Evolutionary conservation across 2,329 filamentous ascomycete species (phyloP).

Genomic region (Gnomoniopsis smithogilvyi): DNA sequence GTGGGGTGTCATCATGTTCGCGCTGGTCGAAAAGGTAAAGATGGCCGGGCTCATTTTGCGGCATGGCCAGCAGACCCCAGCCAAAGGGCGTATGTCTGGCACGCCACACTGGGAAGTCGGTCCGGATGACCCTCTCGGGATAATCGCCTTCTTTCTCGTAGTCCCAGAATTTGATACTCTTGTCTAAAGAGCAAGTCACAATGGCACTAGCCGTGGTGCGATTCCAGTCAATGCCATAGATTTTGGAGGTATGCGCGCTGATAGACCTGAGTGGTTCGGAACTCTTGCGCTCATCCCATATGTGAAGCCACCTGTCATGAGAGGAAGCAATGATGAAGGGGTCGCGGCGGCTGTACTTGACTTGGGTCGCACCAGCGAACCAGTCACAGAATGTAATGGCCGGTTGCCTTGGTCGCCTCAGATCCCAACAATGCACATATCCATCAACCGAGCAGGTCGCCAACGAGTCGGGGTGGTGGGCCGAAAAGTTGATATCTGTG

Average conservation of each 20-base stretch:
- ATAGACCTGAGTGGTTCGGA: slow-evolving; percentile 79
- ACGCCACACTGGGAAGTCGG: slow-evolving; percentile 85
- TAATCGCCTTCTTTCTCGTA: slow-evolving; percentile 59
- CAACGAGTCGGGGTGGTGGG: slow-evolving; percentile 83
- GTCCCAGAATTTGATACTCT: slow-evolving; percentile 93
- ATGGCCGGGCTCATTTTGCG: slow-evolving; percentile 81
- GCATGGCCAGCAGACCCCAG: slow-evolving; percentile 82
- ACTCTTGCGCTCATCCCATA: slow-evolving; percentile 85
- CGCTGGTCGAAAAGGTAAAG: slow-evolving; percentile 79
- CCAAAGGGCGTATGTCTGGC: slow-evolving; percentile 91
- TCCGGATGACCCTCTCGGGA: slow-evolving; percentile 74
- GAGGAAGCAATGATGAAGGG: slow-evolving; percentile 85
- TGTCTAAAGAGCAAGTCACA: slow-evolving; percentile 86
- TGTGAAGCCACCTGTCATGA: slow-evolving; percentile 81
- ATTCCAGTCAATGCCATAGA: slow-evolving; percentile 95
- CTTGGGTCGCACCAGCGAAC: slow-evolving; percentile 90
- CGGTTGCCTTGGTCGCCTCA: slow-evolving; percentile 70
- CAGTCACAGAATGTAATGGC: slow-evolving; percentile 85
- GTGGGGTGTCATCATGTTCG: slow-evolving; percentile 40
- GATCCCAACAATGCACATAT: slow-evolving; percentile 89
- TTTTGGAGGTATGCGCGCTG: slow-evolving; percentile 85
- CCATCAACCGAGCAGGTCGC: slow-evolving; percentile 92
- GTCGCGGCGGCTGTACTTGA: slow-evolving; percentile 90
- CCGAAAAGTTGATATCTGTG: slow-evolving; percentile 94
- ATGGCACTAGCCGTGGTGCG: slow-evolving; percentile 68